Percentiles rank a stretch among this genome's conserved stretches.
Evolutionary conservation across 495 filamentous ascomycete species (phyloP).

Genomic region (Xylaria venustula): DNA sequence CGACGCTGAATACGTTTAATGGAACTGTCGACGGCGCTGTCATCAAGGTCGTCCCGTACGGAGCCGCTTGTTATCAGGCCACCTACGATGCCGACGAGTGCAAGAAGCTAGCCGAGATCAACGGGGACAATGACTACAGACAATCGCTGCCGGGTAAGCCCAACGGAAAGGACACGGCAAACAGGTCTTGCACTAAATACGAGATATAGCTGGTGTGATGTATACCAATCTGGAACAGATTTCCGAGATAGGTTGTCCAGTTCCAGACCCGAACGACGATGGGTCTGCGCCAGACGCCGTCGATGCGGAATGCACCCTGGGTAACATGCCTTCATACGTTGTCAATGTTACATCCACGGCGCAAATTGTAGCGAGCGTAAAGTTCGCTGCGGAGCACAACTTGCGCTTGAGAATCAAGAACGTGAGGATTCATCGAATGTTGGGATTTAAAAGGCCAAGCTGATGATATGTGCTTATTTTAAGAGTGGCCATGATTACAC

Average conservation of each 20-base stretch:
- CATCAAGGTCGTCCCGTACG: constrained; percentile 47
- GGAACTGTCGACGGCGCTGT: constrained; percentile 39
- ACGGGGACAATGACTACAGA: background rate
- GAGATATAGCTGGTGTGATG: background rate
- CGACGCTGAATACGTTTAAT: constrained; percentile 40
- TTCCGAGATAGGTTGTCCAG: background rate
- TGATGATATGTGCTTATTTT: constrained; percentile 48
- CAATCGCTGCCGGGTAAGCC: background rate
- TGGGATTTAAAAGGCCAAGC: background rate
- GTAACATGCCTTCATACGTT: constrained; percentile 16
- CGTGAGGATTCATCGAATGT: background rate
- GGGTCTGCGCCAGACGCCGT: constrained; percentile 6
- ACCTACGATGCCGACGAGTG: constrained; percentile 15
- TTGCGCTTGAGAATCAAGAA: constrained; percentile 22
- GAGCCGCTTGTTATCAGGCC: constrained; percentile 47
- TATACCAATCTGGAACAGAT: constrained; percentile 8
- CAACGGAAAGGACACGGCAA: background rate
- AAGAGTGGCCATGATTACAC: constrained; percentile 58
- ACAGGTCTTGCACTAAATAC: background rate
- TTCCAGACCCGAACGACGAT: background rate
- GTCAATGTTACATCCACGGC: constrained; percentile 17
- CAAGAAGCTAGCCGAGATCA: background rate
- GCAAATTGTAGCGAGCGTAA: constrained; percentile 15
- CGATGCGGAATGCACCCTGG: constrained; percentile 11
- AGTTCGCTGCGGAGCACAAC: constrained; percentile 24